Base-by-base conservation (phyloP, 106 monocot species). In the Platanthera zijinensis region DNA sequence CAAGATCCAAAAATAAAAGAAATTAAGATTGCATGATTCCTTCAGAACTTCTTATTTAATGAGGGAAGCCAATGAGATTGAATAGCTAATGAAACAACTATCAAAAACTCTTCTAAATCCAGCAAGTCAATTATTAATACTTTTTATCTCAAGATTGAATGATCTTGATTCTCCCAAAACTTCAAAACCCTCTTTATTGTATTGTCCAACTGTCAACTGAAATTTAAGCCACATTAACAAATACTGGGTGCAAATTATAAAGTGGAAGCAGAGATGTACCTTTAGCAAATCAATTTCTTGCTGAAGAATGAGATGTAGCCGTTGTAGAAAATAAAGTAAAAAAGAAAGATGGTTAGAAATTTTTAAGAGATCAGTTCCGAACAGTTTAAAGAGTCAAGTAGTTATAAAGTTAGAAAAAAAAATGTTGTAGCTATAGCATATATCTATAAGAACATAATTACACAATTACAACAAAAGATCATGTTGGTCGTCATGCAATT, bases 241-340 rank as follows among this genome's bases (percentile, higher is more conserved):
- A 61, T 8, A 21, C 59, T 19, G 21, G 21, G 59, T 21, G 59
- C 8, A 19, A 22, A 22, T 71, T 71, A 61, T 10, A 18, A 61
- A 61, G n/a, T 17, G 48, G 15, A 71, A 71, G 48, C 14, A 25
- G 66, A 73, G 75, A 66, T 67, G 50, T 92, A 89, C 92, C 89
- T 92, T 92, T 21, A 92, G 75, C 8, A 92, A 82, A 87, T 92
- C 92, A 75, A 92, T 92, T 82, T 92, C 92, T 92, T 89, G 92
- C 92, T 92, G 87, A 52, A 79, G 54, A 19, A 64, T 19, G 63
- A 79, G 73, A 57, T 10, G 51, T 12, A 59, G 62, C 78, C 70
- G 18, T 71, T 7, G n/a, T 28, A 48, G 70, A 48, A 48, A 30
- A 25, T 30, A 19, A 67, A 8, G 22, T 8, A n/a, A 2, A 30